These are phyloP conservation scores for Populus deltoides DNA, from an alignment of 345 rosid genomes.

Conservation along the genomic window DNA sequence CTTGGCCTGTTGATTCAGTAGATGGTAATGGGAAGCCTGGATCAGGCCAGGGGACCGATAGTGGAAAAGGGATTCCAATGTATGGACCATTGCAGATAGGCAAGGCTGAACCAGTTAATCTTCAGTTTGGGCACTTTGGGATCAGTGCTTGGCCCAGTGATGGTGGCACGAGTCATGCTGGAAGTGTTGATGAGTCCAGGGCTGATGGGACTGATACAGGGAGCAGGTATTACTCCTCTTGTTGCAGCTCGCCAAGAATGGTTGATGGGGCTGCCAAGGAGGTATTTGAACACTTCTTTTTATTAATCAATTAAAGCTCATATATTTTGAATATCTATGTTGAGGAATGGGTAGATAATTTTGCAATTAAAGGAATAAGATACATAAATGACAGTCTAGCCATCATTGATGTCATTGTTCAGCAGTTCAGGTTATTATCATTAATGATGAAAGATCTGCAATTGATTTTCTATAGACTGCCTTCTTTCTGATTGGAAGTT, in stretches of 20 bases:
- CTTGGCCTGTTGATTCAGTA: slow-evolving; percentile 79
- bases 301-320: neutral
- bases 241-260: slow-evolving; percentile 93
- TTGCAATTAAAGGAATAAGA: neutral
- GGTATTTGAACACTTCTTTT: slow-evolving; percentile 39
- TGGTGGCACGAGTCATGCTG: slow-evolving; percentile 87
- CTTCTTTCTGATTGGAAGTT: slow-evolving; percentile 3
- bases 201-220: slow-evolving; percentile 74
- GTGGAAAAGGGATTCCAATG: slow-evolving; percentile 58
- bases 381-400: neutral
- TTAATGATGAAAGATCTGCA: neutral
- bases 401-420: neutral
- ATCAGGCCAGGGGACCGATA: slow-evolving; percentile 37
- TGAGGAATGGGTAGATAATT: neutral
- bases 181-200: slow-evolving; percentile 84
- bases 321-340: neutral
- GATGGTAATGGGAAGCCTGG: slow-evolving; percentile 51
- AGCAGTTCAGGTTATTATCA: neutral
- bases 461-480: neutral
- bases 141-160: slow-evolving; percentile 98
- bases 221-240: slow-evolving; percentile 80
- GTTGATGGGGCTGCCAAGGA: slow-evolving; percentile 88
- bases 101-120: slow-evolving; percentile 90
- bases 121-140: slow-evolving; percentile 91
- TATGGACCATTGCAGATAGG: slow-evolving; percentile 76